Conservation (phyloP, 1,284 basidiomycete genomes). For the Heterobasidion parviporum region DNA sequence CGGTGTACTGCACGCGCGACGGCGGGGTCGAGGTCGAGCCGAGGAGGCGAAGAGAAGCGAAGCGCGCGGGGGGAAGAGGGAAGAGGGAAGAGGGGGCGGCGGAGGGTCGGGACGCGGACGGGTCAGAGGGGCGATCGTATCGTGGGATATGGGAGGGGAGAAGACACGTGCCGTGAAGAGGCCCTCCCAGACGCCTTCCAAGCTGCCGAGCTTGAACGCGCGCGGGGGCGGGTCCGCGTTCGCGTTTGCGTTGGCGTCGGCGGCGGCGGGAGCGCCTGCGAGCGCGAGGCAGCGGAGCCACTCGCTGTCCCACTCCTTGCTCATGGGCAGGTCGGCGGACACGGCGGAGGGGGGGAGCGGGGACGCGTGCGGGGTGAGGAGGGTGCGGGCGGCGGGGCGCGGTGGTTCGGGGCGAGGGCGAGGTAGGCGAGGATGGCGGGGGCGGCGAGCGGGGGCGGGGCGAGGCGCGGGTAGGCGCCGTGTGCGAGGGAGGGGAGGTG, state of each 20-base stretch:
- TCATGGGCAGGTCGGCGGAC: constrained; percentile 7
- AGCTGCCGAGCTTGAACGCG: constrained; percentile 51
- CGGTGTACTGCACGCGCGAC: constrained; percentile 47
- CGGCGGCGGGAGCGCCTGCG: constrained; percentile 15
- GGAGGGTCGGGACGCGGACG: neutral
- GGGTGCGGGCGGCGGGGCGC: constrained; percentile 20
- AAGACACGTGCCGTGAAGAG: constrained; percentile 50
- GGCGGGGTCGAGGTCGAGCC: neutral
- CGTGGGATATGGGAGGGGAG: neutral
- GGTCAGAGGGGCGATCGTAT: neutral
- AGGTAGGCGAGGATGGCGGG: constrained; percentile 68
- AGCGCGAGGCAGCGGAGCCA: constrained; percentile 49
- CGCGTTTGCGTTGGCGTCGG: constrained; percentile 8
- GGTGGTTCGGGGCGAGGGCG: constrained; percentile 32
- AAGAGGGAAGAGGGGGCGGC: neutral
- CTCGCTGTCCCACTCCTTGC: constrained; percentile 31
- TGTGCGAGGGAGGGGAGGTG: constrained; percentile 19
- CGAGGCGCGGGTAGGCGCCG: constrained; percentile 39
- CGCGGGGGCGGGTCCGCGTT: constrained; percentile 26
- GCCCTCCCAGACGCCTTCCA: constrained; percentile 73
- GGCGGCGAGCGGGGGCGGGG: constrained; percentile 48
- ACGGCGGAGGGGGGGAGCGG: constrained; percentile 27
- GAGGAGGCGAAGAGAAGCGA: neutral
- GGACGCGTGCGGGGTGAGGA: constrained; percentile 23
- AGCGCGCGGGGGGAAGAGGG: neutral